These are phyloP conservation scores for Fusarium keratoplasticum DNA, from an alignment of 2,329 filamentous ascomycete species.

Conservation along the genomic window DNA sequence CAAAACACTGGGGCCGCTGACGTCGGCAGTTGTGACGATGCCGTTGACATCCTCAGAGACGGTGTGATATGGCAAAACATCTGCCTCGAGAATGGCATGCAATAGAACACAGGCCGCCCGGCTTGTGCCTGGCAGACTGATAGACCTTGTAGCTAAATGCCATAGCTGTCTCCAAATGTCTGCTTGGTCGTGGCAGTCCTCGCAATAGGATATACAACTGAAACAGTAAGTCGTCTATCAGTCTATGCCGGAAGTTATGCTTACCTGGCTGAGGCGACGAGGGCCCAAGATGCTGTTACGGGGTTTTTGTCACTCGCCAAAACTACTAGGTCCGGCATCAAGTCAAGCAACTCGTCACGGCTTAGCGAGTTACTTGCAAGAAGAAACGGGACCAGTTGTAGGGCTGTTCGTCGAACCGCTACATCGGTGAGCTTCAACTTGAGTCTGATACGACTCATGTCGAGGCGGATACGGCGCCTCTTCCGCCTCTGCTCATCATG, in stretches of 20 bases:
- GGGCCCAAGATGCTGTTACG: conserved; percentile 80
- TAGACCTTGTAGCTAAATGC: conserved; percentile 77
- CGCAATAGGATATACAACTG: conserved; percentile 47
- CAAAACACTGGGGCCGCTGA: conserved; percentile 82
- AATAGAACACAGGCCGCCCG: conserved; percentile 83
- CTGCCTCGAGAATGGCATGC: conserved; percentile 72
- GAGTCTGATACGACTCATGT: conserved; percentile 60
- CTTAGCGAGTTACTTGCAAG: conserved; percentile 59
- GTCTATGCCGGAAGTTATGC: conserved; percentile 29
- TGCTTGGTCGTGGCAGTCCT: conserved; percentile 49
- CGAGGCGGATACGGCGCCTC: conserved; percentile 57
- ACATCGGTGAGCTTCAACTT: conserved; percentile 60
- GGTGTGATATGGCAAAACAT: conserved; percentile 74
- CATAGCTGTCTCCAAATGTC: conserved; percentile 78
- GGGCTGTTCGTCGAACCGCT: conserved; percentile 60
- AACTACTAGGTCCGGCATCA: conserved; percentile 68
- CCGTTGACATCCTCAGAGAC: conserved; percentile 77
- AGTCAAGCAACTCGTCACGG: conserved; percentile 63
- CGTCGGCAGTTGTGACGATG: conserved; percentile 80
- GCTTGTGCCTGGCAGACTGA: conserved; percentile 77
- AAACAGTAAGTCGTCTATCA: conserved; percentile 34
- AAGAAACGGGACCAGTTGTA: conserved; percentile 70
- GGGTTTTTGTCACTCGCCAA: conserved; percentile 77
- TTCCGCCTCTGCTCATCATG: conserved; percentile 64
- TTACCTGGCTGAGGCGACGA: conserved; percentile 84